Evolutionary conservation across 2,329 filamentous ascomycete genomes (phyloP), one percentile per base, ranked within the genome.

Genomic region (Karstenula rhodostoma): DNA sequence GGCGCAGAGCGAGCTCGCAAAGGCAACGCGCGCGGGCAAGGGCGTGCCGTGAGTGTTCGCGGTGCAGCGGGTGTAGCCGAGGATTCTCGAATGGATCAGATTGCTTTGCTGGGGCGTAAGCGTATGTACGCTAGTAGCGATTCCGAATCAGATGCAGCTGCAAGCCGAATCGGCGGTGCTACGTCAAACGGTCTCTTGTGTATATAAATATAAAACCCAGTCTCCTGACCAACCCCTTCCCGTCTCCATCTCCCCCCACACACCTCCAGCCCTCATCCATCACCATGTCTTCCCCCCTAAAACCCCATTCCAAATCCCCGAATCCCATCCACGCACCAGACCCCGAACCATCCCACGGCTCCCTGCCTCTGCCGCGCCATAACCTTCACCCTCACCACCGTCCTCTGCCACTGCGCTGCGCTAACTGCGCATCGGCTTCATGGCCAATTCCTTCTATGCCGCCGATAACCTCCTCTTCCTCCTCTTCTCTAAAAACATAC

Each of bases 21-120:
- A 83, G 70, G 80, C 81, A 32, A 81, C 78, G 32, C 76, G 90
- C 66, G 81, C 84, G 60, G 89, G 90, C 0, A 83, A 81, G 58
- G 84, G 81, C 12, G 82, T 93, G 58, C 90, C 90, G 4, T 89
- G 73, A 82, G 47, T 6, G 33, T 5, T n/a, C 29, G 25, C 15
- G 8, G 27, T 2, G 25, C 1, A 17, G n/a, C 12, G 15, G 17
- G 23, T 9, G 37, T 17, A 9, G 13, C 32, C 49, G 32, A 51
- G 15, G 33, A 25, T 40, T 47, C 27, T 47, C 44, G 44, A n/a
- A 9, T 9, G 42, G 19, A 12, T 22, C 19, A 23, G 10, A 17
- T 25, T n/a, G n/a, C n/a, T 2, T 9, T 25, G 42, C 42, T 19
- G n/a, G 44, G 13, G 17, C 17, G 6, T 27, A 47, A 47, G 19